Percentiles rank a stretch among this genome's conserved stretches.
These are phyloP conservation scores for Maudiozyma bulderi DNA, from an alignment of 805 yeast genomes.

Conservation along the genomic window DNA sequence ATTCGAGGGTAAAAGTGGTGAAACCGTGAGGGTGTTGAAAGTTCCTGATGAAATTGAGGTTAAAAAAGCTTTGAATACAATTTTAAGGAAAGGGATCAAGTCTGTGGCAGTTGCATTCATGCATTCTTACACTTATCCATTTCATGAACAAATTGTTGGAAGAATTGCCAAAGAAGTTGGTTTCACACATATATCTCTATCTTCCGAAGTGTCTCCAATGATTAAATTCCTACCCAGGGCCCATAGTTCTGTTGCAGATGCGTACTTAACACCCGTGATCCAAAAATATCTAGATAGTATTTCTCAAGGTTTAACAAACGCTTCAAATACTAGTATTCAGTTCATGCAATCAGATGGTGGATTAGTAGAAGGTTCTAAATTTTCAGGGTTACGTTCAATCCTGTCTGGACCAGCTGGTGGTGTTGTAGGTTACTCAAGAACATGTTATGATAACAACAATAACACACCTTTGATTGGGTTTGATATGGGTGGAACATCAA, in stretches of 20 bases:
- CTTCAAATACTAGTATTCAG: constrained; percentile 42
- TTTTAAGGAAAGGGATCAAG: constrained; percentile 49
- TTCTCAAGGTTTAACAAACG: constrained; percentile 49
- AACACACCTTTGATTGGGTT: constrained; percentile 64
- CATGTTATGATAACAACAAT: constrained; percentile 55
- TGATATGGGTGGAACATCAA: constrained; percentile 89
- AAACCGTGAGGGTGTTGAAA: constrained; percentile 48
- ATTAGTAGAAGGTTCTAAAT: constrained; percentile 68
- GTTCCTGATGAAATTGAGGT: constrained; percentile 40
- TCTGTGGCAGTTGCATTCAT: constrained; percentile 64
- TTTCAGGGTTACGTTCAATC: constrained; percentile 82
- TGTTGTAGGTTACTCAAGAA: constrained; percentile 83
- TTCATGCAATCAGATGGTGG: constrained; percentile 99
- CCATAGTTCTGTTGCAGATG: constrained; percentile 71
- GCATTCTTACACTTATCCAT: constrained; percentile 65
- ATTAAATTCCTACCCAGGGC: constrained; percentile 68
- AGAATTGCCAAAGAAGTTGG: constrained; percentile 55
- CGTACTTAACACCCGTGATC: constrained; percentile 74
- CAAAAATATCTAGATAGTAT: constrained; percentile 53
- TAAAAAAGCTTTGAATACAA: constrained; percentile 31
- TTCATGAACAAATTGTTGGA: constrained; percentile 56
- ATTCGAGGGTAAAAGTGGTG: constrained; percentile 57
- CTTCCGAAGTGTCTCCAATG: constrained; percentile 67
- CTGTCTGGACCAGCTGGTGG: constrained; percentile 98
- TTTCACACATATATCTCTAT: constrained; percentile 57